phyloP scores from a whole-genome alignment of 208 protist species.

The Angomonas ambiguus region DNA sequence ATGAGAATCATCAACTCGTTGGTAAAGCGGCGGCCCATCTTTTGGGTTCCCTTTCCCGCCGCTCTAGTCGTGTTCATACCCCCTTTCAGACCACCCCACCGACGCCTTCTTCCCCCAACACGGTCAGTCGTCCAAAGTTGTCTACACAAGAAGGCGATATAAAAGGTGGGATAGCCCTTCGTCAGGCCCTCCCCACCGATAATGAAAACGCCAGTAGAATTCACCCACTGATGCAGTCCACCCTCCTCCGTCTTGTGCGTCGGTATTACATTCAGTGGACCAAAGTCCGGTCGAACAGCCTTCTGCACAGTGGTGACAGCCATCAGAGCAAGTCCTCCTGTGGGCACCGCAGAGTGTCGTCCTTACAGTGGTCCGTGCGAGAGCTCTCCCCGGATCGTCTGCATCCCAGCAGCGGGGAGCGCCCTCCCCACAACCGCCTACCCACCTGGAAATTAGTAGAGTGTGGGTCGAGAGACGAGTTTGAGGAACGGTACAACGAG shows the following conservation, averaged over 20 bases:
- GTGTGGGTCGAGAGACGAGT: too few relatives aligned
- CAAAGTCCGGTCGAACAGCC: too few relatives aligned
- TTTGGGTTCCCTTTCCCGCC: background rate
- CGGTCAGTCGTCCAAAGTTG: background rate
- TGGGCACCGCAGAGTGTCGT: background rate
- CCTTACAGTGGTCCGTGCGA: background rate
- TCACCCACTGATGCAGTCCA: too few relatives aligned
- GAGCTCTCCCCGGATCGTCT: background rate
- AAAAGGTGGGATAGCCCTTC: background rate
- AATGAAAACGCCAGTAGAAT: too few relatives aligned
- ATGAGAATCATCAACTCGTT: background rate
- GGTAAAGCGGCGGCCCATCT: background rate
- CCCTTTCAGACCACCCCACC: background rate
- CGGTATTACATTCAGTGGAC: too few relatives aligned
- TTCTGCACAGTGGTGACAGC: background rate
- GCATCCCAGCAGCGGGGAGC: background rate
- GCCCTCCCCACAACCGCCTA: background rate
- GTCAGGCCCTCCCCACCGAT: background rate
- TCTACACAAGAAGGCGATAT: background rate
- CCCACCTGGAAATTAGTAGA: background rate
- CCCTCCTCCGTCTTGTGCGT: too few relatives aligned
- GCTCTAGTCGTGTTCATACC: background rate
- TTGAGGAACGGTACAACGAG: background rate
- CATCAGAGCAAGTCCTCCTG: background rate
- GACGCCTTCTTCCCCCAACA: background rate